phyloP scores from a whole-genome alignment of 768 basidiomycete species.

The Trametes villosa region DNA sequence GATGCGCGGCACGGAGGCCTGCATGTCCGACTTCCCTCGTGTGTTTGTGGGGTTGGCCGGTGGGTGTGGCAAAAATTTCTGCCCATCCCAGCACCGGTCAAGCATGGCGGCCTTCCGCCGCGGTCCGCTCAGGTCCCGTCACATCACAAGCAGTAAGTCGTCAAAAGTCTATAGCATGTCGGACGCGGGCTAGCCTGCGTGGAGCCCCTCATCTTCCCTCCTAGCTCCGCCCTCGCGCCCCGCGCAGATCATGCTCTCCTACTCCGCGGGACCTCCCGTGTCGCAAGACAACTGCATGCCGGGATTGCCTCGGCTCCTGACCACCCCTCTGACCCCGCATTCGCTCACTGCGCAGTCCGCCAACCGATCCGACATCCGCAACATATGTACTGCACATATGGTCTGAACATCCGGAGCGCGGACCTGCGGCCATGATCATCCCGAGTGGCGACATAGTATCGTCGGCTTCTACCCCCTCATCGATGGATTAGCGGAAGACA shows the following conservation, averaged over 20 bases:
- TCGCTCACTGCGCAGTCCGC: neutral
- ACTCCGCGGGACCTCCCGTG: neutral
- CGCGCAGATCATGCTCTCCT: neutral
- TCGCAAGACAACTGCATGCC: neutral
- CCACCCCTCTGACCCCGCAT: neutral
- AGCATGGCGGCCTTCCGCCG: neutral
- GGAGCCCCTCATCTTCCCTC: neutral
- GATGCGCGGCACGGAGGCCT: neutral
- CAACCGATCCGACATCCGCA: conserved; percentile 14
- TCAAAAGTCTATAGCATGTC: conserved; percentile 12
- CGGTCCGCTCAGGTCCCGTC: conserved; percentile 3
- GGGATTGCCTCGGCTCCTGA: neutral
- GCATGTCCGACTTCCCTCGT: neutral
- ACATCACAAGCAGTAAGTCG: neutral
- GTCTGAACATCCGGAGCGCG: neutral
- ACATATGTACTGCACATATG: conserved; percentile 1
- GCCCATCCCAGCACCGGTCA: neutral
- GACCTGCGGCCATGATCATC: conserved; percentile 13
- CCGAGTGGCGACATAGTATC: conserved; percentile 3
- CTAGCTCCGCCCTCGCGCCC: neutral
- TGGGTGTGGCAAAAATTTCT: too few species aligned
- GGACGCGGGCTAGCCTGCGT: neutral
- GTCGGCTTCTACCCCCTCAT: conserved; percentile 2
- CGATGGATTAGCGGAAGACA: conserved; percentile 19
- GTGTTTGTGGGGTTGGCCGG: neutral